These are phyloP conservation scores for Aspergillus bertholletiae DNA, from an alignment of 495 filamentous ascomycete genomes.

Conservation along the genomic window DNA sequence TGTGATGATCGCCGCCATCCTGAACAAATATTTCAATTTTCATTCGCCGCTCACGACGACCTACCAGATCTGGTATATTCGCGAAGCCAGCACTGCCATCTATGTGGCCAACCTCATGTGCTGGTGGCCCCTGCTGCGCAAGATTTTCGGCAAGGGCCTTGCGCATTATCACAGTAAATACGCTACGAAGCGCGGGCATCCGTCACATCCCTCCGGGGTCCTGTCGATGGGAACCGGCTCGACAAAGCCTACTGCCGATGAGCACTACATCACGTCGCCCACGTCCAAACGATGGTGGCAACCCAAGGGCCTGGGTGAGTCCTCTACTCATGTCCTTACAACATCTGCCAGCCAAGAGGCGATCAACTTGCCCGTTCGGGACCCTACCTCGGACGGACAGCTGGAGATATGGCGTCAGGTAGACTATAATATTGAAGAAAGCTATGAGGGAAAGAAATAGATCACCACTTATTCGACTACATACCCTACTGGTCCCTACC, in stretches of 20 bases:
- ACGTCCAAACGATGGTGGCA: neutral
- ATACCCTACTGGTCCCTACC: no score
- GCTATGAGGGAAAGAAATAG: neutral
- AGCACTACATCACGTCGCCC: neutral
- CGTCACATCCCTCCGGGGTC: neutral
- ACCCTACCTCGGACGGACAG: neutral
- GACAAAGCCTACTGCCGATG: neutral
- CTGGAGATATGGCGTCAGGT: neutral
- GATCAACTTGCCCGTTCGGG: neutral
- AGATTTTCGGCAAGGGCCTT: constrained; percentile 41
- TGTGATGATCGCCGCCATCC: neutral
- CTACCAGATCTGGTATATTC: neutral
- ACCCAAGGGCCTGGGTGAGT: neutral
- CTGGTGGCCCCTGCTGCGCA: constrained; percentile 55
- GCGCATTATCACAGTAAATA: constrained; percentile 26
- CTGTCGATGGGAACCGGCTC: neutral
- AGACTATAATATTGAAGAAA: neutral
- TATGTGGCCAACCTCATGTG: constrained; percentile 42
- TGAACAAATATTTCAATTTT: neutral
- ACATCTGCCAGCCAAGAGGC: neutral
- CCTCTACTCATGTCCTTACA: neutral
- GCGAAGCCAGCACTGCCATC: neutral
- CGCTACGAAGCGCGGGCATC: neutral
- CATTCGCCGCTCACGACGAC: neutral
- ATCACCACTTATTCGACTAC: no score